Conservation (phyloP, 192 early-diverging fungal species). For the Coemansia sp. region DNA sequence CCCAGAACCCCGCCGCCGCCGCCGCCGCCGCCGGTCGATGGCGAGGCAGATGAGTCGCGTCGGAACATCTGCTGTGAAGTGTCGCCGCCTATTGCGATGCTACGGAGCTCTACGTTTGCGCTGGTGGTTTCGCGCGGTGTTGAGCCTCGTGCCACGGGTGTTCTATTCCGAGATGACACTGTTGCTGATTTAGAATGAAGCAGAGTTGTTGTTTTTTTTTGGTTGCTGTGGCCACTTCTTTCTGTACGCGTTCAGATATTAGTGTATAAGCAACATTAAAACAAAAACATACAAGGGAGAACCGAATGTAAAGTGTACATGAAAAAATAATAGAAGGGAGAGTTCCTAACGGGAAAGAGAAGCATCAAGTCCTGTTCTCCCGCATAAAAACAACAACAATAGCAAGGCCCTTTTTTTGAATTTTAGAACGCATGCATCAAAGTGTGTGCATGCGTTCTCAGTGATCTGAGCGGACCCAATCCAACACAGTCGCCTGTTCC, state of each 20-base stretch:
- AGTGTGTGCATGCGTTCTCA: no score
- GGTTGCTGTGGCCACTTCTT: background rate
- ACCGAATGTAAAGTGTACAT: no score
- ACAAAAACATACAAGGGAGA: background rate
- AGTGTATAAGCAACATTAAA: background rate
- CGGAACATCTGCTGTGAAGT: conserved; percentile 2
- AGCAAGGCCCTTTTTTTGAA: no score
- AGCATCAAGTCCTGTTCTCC: no score
- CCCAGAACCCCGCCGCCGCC: background rate
- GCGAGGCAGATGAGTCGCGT: conserved; percentile 5
- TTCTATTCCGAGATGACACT: conserved; percentile 17
- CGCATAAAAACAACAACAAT: no score
- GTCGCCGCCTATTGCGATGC: background rate
- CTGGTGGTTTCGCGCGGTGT: conserved; percentile 5
- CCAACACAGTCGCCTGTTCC: no score
- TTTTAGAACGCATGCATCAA: no score
- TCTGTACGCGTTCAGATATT: background rate
- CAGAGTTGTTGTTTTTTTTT: background rate
- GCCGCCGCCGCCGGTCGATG: background rate
- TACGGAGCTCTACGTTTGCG: conserved; percentile 4
- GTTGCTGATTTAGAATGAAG: background rate
- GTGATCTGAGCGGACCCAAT: no score
- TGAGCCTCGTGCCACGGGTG: conserved; percentile 2
- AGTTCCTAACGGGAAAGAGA: no score
- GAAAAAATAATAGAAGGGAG: no score